Evolutionary conservation across 164 flowering plant genomes (phyloP).

Genomic region (Stephania cephalantha): DNA sequence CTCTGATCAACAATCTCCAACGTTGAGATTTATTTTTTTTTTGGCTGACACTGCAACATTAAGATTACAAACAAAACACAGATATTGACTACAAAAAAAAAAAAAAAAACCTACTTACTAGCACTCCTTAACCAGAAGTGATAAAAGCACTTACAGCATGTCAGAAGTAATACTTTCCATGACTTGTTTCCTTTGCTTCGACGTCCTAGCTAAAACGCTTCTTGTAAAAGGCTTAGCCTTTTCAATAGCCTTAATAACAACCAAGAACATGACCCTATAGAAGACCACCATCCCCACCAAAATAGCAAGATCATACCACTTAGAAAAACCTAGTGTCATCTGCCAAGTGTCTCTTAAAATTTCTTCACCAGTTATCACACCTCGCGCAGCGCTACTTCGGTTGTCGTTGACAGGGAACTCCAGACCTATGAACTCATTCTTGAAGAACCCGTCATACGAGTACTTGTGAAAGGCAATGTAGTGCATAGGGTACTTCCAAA

Average conservation of each 20-base stretch:
- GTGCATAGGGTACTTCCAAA: slow-evolving; percentile 58
- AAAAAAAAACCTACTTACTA: too few relatives aligned
- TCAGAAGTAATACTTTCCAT: slow-evolving; percentile 1
- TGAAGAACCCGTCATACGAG: slow-evolving; percentile 41
- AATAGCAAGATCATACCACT: slow-evolving; percentile 47
- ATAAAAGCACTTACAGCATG: too few relatives aligned
- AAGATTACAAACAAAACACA: too few relatives aligned
- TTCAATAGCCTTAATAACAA: slow-evolving; percentile 34
- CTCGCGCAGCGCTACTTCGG: slow-evolving; percentile 9
- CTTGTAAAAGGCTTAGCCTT: slow-evolving; percentile 26
- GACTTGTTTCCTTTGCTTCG: not conserved
- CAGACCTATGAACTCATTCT: slow-evolving; percentile 41
- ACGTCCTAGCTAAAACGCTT: slow-evolving; percentile 5
- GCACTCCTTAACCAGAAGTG: too few relatives aligned
- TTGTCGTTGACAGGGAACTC: slow-evolving; percentile 18
- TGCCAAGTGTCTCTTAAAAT: slow-evolving; percentile 37
- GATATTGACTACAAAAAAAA: too few relatives aligned
- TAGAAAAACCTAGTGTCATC: slow-evolving; percentile 39
- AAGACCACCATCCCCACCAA: slow-evolving; percentile 44
- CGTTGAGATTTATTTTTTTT: too few relatives aligned
- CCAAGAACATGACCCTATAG: slow-evolving; percentile 38
- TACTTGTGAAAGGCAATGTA: slow-evolving; percentile 45
- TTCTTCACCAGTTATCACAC: slow-evolving; percentile 24
- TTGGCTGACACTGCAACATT: too few relatives aligned
- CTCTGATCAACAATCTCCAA: too few relatives aligned